Conservation (phyloP, 306 rosid genomes). For the Lablab purpureus region DNA sequence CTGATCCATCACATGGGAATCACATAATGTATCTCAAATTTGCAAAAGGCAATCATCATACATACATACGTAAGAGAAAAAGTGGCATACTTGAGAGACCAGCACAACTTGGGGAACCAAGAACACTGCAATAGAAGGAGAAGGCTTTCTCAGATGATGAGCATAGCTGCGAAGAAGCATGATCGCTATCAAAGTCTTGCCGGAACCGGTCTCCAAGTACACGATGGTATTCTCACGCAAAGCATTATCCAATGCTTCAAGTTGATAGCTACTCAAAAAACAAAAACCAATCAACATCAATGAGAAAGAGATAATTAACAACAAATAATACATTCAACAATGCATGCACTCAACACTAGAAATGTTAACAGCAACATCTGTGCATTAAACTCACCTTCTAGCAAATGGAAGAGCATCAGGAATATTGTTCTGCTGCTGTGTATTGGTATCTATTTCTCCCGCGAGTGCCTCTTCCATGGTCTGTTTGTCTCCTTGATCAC, state of each 20-base stretch:
- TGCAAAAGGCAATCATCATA: background rate
- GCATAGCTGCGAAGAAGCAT: slow-evolving; percentile 90
- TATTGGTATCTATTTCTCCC: slow-evolving; percentile 44
- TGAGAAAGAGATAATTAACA: background rate
- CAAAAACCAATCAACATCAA: slow-evolving; percentile 6
- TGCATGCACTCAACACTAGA: background rate
- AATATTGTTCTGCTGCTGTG: background rate
- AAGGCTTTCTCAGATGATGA: slow-evolving; percentile 72
- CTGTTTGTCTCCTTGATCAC: background rate
- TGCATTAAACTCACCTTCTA: slow-evolving; percentile 57
- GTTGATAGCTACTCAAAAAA: slow-evolving; percentile 68
- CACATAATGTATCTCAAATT: background rate
- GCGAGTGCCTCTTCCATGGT: slow-evolving; percentile 43
- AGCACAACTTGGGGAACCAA: slow-evolving; percentile 88
- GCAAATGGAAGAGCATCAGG: slow-evolving; percentile 73
- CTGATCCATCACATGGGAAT: background rate
- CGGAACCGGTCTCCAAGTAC: slow-evolving; percentile 88
- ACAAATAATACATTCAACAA: background rate
- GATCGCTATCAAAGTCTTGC: slow-evolving; percentile 87
- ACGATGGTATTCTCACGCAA: slow-evolving; percentile 70
- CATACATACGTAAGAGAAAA: background rate
- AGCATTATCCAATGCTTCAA: slow-evolving; percentile 78
- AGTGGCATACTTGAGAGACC: slow-evolving; percentile 69
- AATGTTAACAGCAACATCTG: background rate
- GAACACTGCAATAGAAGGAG: slow-evolving; percentile 69